Base-by-base conservation (phyloP, 495 filamentous ascomycete species). In the Penicillium cataractarum region DNA sequence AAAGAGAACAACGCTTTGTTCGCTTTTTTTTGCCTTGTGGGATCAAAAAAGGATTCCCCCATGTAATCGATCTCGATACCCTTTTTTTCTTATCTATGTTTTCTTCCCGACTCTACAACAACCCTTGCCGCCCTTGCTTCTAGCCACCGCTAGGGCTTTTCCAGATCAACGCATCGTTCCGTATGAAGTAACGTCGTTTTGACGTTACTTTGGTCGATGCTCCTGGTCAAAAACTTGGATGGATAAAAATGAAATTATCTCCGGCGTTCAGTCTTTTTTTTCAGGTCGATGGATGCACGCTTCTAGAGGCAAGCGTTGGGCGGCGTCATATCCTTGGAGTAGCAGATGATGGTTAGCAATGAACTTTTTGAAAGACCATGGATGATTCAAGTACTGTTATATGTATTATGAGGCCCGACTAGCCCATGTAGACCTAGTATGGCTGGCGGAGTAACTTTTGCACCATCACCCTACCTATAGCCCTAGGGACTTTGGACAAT, bases 31-130 rank as follows among this genome's bases (percentile, higher is more conserved):
- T 13, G 24, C 46, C n/a, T 50, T 50, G 48, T 66, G 55, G 57
- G 31, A 49, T 21, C 33, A 19, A 50, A 62, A 57, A 62, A 57
- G 21, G 52, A 60, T 37, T 48, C 29, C 54, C 54, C 63, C 62
- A n/a, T 66, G 61, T 68, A 62, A 64, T 71, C 68, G 70, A 71
- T 69, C 51, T 68, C 69, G 69, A 71, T 71, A 71, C 68, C 68
- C 65, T 57, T 60, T 65, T n/a, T 48, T 61, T 66, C 61, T 54
- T 54, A 50, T 55, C 37, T 53, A 48, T n/a, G n/a, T 44, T 57
- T 63, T 57, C 55, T 40, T 39, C 22, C 32, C 59, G 50, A 39
- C 46, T 44, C 29, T 39, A 22, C 55, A 21, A 60, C 27, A 29
- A 33, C 19, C 19, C 52, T 57, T 61, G 50, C 66, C 56, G 42